A percentile compares a stretch with the other conserved stretches of the same genome.
Conservation (phyloP, 768 basidiomycete genomes). For the Saitozyma podzolica region DNA sequence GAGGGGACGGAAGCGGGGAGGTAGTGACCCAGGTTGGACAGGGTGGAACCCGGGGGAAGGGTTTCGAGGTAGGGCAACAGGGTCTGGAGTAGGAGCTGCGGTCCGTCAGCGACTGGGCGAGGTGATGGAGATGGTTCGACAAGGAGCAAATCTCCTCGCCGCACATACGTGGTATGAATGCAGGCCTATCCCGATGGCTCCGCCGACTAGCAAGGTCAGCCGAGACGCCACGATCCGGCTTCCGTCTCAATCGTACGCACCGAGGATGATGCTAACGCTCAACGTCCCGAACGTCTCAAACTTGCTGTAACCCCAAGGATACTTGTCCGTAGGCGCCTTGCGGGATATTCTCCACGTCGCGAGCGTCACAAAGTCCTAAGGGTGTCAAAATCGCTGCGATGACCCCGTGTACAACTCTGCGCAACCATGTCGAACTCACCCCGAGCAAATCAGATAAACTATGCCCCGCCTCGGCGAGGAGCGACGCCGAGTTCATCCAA, state of each 20-base stretch:
- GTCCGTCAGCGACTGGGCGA: conserved; percentile 9
- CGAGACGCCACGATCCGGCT: conserved; percentile 57
- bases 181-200: conserved; percentile 61
- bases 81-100: conserved; percentile 70
- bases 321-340: conserved; percentile 71
- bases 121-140: not conserved
- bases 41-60: conserved; percentile 61
- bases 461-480: conserved; percentile 93
- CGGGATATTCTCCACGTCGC: conserved; percentile 84
- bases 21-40: conserved; percentile 36
- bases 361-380: conserved; percentile 78
- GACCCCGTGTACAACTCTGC: not conserved
- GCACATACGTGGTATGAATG: conserved; percentile 67
- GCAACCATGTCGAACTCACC: conserved; percentile 22
- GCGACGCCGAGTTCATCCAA: conserved; percentile 79
- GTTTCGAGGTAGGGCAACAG: conserved; percentile 67
- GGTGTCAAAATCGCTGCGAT: not conserved
- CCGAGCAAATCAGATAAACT: conserved; percentile 50
- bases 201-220: conserved; percentile 54
- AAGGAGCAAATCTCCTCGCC: not conserved
- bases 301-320: conserved; percentile 58
- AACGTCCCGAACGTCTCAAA: conserved; percentile 95
- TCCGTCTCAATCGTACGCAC: conserved; percentile 54
- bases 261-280: conserved; percentile 77
- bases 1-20: conserved; percentile 49